Base-by-base conservation (phyloP, 2,329 filamentous ascomycete genomes). In the Arthrinium phaeospermum region DNA sequence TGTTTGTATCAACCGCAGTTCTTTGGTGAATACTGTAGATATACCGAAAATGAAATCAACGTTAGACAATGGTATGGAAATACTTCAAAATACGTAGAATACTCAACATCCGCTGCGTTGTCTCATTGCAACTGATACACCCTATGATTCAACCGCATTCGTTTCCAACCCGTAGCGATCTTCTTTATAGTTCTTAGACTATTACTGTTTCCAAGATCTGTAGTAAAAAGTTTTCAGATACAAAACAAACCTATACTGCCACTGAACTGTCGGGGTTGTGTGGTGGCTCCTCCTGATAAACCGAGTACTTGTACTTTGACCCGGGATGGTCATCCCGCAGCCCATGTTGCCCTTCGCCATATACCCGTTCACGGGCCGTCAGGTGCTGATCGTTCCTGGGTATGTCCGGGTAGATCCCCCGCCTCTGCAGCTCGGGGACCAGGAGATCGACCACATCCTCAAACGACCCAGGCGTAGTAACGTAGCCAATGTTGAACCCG, bases 291-390 rank as follows among this genome's bases (percentile, higher is more conserved):
- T 91, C 89, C 71, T 86, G 80, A 75, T 91, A 92, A 1, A 90
- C 86, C 75, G 88, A 84, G 75, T 92, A 92, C 81, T 89, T 91
- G 77, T 91, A 92, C 74, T 76, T 79, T 69, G 85, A 88, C 0
- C 90, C 91, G 0, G 83, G 77, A 79, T 92, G 91, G 79, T 92
- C 91, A 74, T 82, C 82, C 49, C 90, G 83, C 72, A 92, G 77
- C 19, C 85, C 82, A 7, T 80, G 84, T 78, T 92, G 90, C 0
- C 90, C 91, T 73, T 83, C 84, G 0, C 90, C 90, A 78, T 91
- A 92, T 0, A 92, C 82, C 80, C 88, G 91, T 80, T 92, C 91
- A 24, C 90, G 81, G 0, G 86, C 85, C 2, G 88, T 90, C 37
- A 87, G 74, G n/a, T 77, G 75, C 22, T 83, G 81, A 41, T 83